These are phyloP conservation scores for Mortierella sp. DNA, from an alignment of 371 early-diverging fungal species.

Conservation along the genomic window DNA sequence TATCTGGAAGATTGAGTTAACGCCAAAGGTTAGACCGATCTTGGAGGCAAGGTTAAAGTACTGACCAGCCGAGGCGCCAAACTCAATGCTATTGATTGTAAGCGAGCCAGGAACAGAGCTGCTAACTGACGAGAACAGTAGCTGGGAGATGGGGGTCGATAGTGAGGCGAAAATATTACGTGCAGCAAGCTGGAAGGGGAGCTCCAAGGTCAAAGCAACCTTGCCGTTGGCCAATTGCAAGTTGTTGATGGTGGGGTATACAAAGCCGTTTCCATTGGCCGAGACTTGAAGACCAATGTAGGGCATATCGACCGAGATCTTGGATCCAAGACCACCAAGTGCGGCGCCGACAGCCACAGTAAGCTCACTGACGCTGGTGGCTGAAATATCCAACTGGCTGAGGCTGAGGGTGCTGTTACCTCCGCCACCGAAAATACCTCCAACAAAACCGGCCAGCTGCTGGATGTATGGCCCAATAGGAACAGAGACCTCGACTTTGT, in stretches of 20 bases:
- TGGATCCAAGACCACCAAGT: conserved; percentile 52
- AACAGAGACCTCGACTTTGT: conserved; percentile 47
- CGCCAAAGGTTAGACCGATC: conserved; percentile 34
- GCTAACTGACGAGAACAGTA: conserved; percentile 46
- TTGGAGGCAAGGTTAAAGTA: conserved; percentile 51
- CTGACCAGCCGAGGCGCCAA: conserved; percentile 53
- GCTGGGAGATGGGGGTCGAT: conserved; percentile 46
- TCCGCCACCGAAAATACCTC: conserved; percentile 22
- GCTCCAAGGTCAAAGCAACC: conserved; percentile 32
- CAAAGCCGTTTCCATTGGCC: conserved; percentile 32
- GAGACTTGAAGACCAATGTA: conserved; percentile 47
- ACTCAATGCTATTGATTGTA: conserved; percentile 44
- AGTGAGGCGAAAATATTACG: conserved; percentile 40
- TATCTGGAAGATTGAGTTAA: conserved; percentile 50
- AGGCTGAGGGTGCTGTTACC: conserved; percentile 30
- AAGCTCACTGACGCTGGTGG: conserved; percentile 48
- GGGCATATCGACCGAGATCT: conserved; percentile 56
- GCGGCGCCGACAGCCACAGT: conserved; percentile 43
- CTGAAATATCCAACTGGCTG: conserved; percentile 42
- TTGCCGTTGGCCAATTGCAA: conserved; percentile 56
- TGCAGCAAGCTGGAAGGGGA: conserved; percentile 53
- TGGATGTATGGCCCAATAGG: conserved; percentile 53
- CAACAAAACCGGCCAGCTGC: conserved; percentile 31
- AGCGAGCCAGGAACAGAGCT: conserved; percentile 41
- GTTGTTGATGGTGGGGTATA: conserved; percentile 50